Evolutionary conservation across 305 asterid genomes (phyloP).

Genomic region (Fraxinus baroniana): DNA sequence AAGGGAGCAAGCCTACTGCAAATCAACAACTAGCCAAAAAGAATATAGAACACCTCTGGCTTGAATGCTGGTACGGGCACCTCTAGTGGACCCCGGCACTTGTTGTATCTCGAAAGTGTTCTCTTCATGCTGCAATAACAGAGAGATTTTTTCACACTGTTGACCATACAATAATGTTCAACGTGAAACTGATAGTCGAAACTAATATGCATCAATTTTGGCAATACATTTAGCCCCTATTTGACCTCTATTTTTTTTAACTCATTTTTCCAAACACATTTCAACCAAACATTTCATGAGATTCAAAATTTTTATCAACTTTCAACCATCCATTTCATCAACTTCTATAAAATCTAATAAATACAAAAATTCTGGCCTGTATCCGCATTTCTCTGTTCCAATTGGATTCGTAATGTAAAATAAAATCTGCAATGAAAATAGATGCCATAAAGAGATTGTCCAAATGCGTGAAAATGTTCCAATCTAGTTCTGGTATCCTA

Average conservation of each 20-base stretch:
- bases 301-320: too few species aligned
- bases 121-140: slow-evolving; percentile 51
- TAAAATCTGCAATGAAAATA: not conserved
- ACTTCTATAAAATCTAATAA: not conserved
- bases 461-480: not conserved
- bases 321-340: too few species aligned
- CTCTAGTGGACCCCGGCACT: slow-evolving; percentile 26
- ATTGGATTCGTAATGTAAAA: not conserved
- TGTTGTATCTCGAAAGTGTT: slow-evolving; percentile 55
- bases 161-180: not conserved
- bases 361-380: not conserved
- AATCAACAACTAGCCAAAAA: not conserved
- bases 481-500: not conserved
- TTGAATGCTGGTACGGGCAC: slow-evolving; percentile 33
- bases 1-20: not conserved
- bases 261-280: not conserved
- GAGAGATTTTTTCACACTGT: not conserved
- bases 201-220: not conserved
- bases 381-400: not conserved
- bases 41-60: slow-evolving; percentile 42
- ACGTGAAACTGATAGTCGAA: not conserved
- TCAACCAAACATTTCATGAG: not conserved
- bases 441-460: not conserved
- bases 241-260: not conserved
- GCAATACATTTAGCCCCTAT: not conserved